Percentiles rank a stretch among this genome's conserved stretches.
These are phyloP conservation scores for Fusarium sp. DNA, from an alignment of 2,329 filamentous ascomycete species.

Conservation along the genomic window DNA sequence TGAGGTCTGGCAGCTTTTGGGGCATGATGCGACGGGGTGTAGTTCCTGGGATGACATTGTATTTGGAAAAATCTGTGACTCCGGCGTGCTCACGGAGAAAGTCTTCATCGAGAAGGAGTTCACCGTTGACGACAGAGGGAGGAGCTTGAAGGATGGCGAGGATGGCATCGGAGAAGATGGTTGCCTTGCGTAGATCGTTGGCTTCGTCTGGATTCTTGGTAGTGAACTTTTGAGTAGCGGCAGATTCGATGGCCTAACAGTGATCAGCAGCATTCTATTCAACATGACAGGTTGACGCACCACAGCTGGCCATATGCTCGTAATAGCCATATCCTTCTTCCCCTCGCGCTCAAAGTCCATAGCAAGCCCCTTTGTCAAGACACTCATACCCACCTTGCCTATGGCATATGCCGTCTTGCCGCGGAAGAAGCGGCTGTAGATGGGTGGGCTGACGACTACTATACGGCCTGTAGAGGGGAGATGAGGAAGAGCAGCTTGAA, in stretches of 20 bases:
- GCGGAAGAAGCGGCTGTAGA: conserved; percentile 86
- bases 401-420: conserved; percentile 88
- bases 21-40: conserved; percentile 84
- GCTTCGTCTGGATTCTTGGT: conserved; percentile 58
- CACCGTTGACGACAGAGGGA: conserved; percentile 73
- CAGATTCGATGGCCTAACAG: conserved; percentile 75
- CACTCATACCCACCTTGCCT: conserved; percentile 85
- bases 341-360: conserved; percentile 83
- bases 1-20: conserved; percentile 73
- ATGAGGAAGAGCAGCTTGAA: conserved; percentile 77
- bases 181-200: conserved; percentile 74
- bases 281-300: conserved; percentile 56
- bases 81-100: conserved; percentile 75
- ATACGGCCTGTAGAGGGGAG: conserved; percentile 73
- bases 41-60: conserved; percentile 74
- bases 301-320: conserved; percentile 84
- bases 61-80: conserved; percentile 78
- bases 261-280: conserved; percentile 4
- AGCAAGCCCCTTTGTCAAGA: conserved; percentile 82
- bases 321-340: conserved; percentile 77
- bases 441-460: conserved; percentile 84
- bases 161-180: conserved; percentile 85
- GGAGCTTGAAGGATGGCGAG: conserved; percentile 76
- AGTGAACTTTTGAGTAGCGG: conserved; percentile 72
- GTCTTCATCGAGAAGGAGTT: conserved; percentile 82